Evolutionary conservation across 208 protist species (phyloP).

Genomic region (Trypanosoma boissoni): DNA sequence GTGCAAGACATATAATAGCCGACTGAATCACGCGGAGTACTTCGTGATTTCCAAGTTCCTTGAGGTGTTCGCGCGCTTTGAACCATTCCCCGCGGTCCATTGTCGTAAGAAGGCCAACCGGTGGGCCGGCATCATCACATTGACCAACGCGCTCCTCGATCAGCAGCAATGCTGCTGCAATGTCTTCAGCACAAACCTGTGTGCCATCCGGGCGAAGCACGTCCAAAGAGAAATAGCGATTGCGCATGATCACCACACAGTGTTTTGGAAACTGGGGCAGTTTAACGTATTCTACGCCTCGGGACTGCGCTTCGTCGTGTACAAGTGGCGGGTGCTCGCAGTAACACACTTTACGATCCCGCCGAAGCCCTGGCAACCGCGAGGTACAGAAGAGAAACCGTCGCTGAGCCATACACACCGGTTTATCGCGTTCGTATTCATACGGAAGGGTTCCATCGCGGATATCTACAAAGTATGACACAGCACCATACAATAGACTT

Average conservation of each 20-base stretch:
- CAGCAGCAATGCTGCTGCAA: neutral
- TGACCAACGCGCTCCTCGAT: neutral
- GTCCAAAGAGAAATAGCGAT: slow-evolving; percentile 25
- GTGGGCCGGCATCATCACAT: slow-evolving; percentile 1
- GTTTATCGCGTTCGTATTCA: slow-evolving; percentile 19
- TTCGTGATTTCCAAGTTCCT: slow-evolving; percentile 18
- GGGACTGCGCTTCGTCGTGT: slow-evolving; percentile 16
- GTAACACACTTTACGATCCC: slow-evolving; percentile 30
- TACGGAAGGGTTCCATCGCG: slow-evolving; percentile 11
- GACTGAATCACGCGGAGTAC: slow-evolving; percentile 27
- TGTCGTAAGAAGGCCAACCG: slow-evolving; percentile 29
- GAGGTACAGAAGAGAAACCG: slow-evolving; percentile 23
- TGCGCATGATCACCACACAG: slow-evolving; percentile 20
- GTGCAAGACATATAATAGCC: slow-evolving; percentile 21
- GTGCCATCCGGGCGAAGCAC: slow-evolving; percentile 5
- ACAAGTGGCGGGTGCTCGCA: neutral
- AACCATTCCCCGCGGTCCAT: slow-evolving; percentile 20
- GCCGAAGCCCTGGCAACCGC: slow-evolving; percentile 19
- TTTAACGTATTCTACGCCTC: slow-evolving; percentile 21
- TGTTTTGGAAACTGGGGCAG: slow-evolving; percentile 10
- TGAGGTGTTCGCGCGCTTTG: slow-evolving; percentile 22
- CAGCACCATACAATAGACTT: slow-evolving; percentile 25
- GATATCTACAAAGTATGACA: slow-evolving; percentile 22
- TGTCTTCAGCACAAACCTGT: slow-evolving; percentile 2
- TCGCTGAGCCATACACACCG: slow-evolving; percentile 33